Evolutionary conservation across 2,329 filamentous ascomycete genomes (phyloP), one percentile per base, ranked within the genome.

Genomic region (Beauveria varroae): DNA sequence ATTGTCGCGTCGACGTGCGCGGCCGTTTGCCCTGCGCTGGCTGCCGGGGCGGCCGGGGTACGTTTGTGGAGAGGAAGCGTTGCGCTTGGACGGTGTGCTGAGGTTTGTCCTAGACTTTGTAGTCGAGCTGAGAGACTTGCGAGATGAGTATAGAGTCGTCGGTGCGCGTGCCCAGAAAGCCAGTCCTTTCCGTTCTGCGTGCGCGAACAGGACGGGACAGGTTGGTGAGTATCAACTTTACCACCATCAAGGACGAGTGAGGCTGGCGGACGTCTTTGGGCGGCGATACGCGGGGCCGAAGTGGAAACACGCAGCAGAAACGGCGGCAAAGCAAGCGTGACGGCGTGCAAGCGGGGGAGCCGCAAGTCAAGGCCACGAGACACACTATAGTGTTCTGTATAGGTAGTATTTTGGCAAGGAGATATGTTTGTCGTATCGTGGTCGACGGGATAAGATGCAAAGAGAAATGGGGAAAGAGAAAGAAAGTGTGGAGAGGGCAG

Each of bases 401-500:
- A 51, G 9, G 16, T 10, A 30, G 26, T 51, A 20, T 34, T 10
- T 9, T 20, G 26, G 6, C 3, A n/a, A 20, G 41, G 37, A 34
- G 9, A 57, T 18, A 5, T 20, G 3, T n/a, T 5, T 22, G 34
- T 51, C 47, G 56, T 59, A 47, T 24, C 56, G 51, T 40, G 41
- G 22, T 24, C 28, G 34, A 16, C 14, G 56, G 49, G 56, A 52
- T 14, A 44, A 59, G 56, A 59, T 18, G 34, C 14, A 34, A 54
- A 57, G 52, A 37, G 53, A 61, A 57, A 61, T 56, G 59, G 46
- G 59, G 53, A 57, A 61, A 61, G 52, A 61, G 53, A 51, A 47
- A 34, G 16, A 46, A 52, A 43, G 59, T 51, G 59, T 51, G 53
- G 59, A 61, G 59, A 61, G 51, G 46, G 16, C 3, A 10, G 16